Percentiles rank a stretch among this genome's conserved stretches.
These are phyloP conservation scores for Trichoderma parareesei DNA, from an alignment of 495 filamentous ascomycete species.

Conservation along the genomic window DNA sequence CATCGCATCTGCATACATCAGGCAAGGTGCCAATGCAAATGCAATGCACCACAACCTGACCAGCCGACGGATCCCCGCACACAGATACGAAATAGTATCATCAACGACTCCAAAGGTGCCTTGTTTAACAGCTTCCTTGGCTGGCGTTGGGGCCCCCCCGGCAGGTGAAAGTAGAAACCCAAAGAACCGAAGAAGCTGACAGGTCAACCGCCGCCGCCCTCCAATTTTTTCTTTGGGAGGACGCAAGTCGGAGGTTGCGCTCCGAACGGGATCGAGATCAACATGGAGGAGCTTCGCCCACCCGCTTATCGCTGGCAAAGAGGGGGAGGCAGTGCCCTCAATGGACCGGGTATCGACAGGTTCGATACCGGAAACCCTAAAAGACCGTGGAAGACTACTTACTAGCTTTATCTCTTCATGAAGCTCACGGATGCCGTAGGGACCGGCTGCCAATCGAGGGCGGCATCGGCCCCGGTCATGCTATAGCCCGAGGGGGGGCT, in stretches of 20 bases:
- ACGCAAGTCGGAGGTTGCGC: background rate
- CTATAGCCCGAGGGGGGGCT: background rate
- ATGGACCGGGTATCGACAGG: background rate
- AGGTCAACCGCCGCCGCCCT: background rate
- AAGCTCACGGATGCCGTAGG: too few relatives aligned
- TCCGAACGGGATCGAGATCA: background rate
- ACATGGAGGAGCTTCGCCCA: background rate
- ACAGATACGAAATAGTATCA: too few relatives aligned
- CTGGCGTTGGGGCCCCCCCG: too few relatives aligned
- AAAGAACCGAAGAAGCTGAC: background rate
- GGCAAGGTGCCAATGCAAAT: background rate
- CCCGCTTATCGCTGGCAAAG: too few relatives aligned
- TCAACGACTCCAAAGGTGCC: too few relatives aligned
- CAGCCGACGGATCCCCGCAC: background rate
- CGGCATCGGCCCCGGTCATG: background rate
- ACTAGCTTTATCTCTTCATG: too few relatives aligned
- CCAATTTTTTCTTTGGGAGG: background rate
- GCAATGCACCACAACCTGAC: constrained; percentile 1
- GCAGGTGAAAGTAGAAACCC: too few relatives aligned
- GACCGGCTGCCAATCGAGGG: too few relatives aligned
- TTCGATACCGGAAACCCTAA: background rate
- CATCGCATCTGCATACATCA: background rate
- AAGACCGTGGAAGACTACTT: too few relatives aligned
- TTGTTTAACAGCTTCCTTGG: too few relatives aligned
- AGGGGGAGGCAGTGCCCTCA: too few relatives aligned